phyloP scores from a whole-genome alignment of 2,329 filamentous ascomycete genomes.

The Cyphellophora attinorum region DNA sequence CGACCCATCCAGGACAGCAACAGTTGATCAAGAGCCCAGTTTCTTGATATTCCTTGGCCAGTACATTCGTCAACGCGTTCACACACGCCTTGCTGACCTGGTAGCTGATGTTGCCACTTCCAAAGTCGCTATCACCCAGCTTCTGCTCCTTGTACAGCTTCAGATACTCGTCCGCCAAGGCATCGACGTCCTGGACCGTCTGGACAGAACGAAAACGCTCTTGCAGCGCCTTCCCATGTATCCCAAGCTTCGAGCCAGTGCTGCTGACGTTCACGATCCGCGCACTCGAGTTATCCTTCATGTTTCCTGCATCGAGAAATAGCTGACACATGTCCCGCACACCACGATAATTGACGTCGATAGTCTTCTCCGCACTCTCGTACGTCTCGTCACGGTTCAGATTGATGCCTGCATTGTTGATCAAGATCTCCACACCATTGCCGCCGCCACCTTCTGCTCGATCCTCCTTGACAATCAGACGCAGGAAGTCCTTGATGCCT shows the following conservation, averaged over 20 bases:
- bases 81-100: conserved; percentile 36
- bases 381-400: conserved; percentile 36
- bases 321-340: conserved; percentile 36
- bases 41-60: conserved; percentile 29
- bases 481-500: conserved; percentile 36
- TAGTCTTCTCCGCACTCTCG: conserved; percentile 39
- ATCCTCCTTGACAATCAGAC: conserved; percentile 38
- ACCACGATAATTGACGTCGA: conserved; percentile 44
- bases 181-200: conserved; percentile 34
- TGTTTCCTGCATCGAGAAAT: conserved; percentile 34
- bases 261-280: conserved; percentile 43
- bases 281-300: too few relatives aligned
- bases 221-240: conserved; percentile 33
- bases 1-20: conserved; percentile 36
- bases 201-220: conserved; percentile 32
- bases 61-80: conserved; percentile 30
- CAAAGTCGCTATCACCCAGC: too few relatives aligned
- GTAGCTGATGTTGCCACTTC: conserved; percentile 35
- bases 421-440: conserved; percentile 41
- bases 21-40: conserved; percentile 28
- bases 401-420: conserved; percentile 46
- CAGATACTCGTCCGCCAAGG: conserved; percentile 42
- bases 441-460: conserved; percentile 32
- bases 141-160: too few relatives aligned
- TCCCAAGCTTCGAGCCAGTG: conserved; percentile 32